Evolutionary conservation across 331 rosid genomes (phyloP).

Genomic region (Dryas integrifolia): DNA sequence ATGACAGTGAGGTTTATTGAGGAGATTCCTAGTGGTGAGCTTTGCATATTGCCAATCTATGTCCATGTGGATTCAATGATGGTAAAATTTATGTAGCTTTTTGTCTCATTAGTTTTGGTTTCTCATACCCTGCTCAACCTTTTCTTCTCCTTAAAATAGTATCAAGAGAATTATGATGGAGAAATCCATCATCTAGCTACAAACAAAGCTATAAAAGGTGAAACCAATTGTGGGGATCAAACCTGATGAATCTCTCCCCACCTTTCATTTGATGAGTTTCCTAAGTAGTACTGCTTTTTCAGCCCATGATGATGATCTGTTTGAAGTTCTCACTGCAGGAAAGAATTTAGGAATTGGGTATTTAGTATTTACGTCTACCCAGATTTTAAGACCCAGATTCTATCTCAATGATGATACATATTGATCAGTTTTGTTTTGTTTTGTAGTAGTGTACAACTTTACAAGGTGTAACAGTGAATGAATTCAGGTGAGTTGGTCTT

Average conservation of each 20-base stretch:
- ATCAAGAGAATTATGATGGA: not conserved
- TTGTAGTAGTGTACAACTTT: slow-evolving; percentile 37
- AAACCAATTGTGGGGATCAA: slow-evolving; percentile 11
- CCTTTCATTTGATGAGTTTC: slow-evolving; percentile 4
- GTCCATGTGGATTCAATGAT: not conserved
- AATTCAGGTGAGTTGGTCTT: slow-evolving; percentile 63
- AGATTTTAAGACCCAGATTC: not conserved
- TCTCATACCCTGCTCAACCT: not conserved
- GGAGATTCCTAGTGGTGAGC: no score
- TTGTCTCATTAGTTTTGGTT: slow-evolving; percentile 2
- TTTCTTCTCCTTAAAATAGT: not conserved
- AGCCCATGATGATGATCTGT: slow-evolving; percentile 26
- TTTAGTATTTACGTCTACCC: not conserved
- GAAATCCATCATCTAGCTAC: not conserved
- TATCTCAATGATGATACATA: not conserved
- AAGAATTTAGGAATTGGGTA: not conserved
- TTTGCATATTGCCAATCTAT: no score
- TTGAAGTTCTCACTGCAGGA: not conserved
- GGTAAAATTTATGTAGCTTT: not conserved
- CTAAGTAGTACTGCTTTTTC: slow-evolving; percentile 9
- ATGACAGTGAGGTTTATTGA: no score
- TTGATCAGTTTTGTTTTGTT: not conserved
- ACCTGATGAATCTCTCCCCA: slow-evolving; percentile 13
- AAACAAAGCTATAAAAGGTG: slow-evolving; percentile 15
- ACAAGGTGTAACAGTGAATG: slow-evolving; percentile 36